phyloP scores from a whole-genome alignment of 148 eudicot genomes.

The Persicaria maculosa region DNA sequence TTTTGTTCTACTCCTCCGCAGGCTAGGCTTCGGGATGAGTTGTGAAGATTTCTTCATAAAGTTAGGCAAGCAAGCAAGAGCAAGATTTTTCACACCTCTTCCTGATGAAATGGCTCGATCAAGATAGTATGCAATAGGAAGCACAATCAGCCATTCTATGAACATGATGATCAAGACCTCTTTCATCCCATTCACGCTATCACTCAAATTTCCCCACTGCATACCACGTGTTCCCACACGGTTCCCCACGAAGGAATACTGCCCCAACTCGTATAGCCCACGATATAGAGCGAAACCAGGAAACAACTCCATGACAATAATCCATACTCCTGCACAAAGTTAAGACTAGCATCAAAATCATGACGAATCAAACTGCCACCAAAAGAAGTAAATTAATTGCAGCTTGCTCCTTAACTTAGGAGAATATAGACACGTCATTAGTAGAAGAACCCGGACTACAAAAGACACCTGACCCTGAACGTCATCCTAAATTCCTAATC shows the following conservation, averaged over 20 bases:
- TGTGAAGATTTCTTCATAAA: conserved; percentile 32
- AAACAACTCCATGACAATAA: conserved; percentile 76
- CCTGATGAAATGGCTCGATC: conserved; percentile 78
- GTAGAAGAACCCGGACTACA: too few species aligned
- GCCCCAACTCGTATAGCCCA: conserved; percentile 68
- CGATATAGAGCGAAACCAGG: conserved; percentile 84
- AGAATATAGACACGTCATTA: too few species aligned
- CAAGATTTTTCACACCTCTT: conserved; percentile 42
- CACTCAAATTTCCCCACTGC: conserved; percentile 67
- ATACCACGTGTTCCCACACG: conserved; percentile 65
- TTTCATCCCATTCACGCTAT: conserved; percentile 61
- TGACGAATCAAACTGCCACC: neutral
- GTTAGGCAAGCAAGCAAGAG: conserved; percentile 39
- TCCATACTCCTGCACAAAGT: conserved; percentile 52
- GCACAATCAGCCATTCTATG: conserved; percentile 70
- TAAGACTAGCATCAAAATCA: neutral
- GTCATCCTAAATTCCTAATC: too few species aligned
- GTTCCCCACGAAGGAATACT: conserved; percentile 50
- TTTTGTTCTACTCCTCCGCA: conserved; percentile 30
- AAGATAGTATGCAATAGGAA: conserved; percentile 54
- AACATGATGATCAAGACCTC: conserved; percentile 68
- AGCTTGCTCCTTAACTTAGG: too few species aligned
- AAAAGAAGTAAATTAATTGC: neutral
- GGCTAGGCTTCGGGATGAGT: conserved; percentile 35
- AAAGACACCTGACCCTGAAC: too few species aligned